A percentile compares a stretch with the other conserved stretches of the same genome.
Conservation (phyloP, 78 protist species). For the Dictyostelium intermedium region DNA sequence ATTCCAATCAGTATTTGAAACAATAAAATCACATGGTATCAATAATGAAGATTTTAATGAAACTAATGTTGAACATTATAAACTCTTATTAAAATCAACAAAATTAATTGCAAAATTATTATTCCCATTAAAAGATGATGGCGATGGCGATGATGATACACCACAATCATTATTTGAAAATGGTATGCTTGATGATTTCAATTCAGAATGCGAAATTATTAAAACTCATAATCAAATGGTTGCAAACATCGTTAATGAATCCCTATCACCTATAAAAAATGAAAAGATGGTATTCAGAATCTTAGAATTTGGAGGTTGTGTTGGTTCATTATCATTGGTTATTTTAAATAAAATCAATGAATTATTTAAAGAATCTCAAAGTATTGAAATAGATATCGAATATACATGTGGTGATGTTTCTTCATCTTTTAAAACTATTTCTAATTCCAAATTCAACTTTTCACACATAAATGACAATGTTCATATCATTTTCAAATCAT, state of each 20-base stretch:
- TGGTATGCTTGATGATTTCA: not conserved
- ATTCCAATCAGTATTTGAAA: not conserved
- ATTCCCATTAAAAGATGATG: not conserved
- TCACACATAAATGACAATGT: not conserved
- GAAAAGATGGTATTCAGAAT: slow-evolving; percentile 4
- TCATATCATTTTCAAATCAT: not conserved
- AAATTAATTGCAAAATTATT: not conserved
- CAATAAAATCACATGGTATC: not conserved
- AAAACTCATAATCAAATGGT: not conserved
- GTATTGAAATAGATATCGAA: not conserved
- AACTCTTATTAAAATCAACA: not conserved
- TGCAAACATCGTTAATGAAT: not conserved
- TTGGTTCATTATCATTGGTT: not conserved
- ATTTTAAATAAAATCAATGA: not conserved
- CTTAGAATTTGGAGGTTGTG: slow-evolving; percentile 15
- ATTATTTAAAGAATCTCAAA: not conserved
- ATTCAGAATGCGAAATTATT: not conserved
- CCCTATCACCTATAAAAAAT: not conserved
- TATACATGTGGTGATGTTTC: slow-evolving; percentile 2
- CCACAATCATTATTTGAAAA: not conserved
- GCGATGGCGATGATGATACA: not conserved
- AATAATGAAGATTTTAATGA: not conserved
- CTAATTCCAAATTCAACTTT: not conserved
- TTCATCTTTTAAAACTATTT: not conserved
- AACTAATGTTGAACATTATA: not conserved